phyloP scores from a whole-genome alignment of 78 protist species.

The Diacronema lutheri region DNA sequence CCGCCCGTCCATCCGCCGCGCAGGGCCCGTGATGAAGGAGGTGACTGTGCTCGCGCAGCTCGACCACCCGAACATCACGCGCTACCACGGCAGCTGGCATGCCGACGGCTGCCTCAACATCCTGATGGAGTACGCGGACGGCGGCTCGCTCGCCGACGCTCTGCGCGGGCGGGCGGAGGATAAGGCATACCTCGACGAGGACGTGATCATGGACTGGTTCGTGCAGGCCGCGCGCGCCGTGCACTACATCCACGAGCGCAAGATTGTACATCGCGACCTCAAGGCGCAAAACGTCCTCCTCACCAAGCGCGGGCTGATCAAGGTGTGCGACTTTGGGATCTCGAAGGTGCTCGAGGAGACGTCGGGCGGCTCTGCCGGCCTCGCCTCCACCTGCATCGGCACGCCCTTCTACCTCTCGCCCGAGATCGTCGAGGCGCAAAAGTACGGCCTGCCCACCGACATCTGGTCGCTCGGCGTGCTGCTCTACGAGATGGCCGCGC shows the following conservation, averaged over 20 bases:
- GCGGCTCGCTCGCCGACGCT: constrained; percentile 41
- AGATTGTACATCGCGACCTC: constrained; percentile 54
- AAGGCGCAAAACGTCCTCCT: constrained; percentile 12
- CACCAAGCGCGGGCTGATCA: not conserved
- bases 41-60: not conserved
- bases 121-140: constrained; percentile 34
- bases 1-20: too few species aligned
- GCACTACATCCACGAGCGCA: constrained; percentile 23
- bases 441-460: constrained; percentile 35
- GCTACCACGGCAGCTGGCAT: not conserved
- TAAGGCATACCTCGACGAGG: not conserved
- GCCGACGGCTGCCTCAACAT: not conserved
- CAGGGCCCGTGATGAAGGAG: not conserved
- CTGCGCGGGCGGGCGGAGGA: not conserved
- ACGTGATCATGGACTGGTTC: not conserved
- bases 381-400: constrained; percentile 47
- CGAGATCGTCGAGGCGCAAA: constrained; percentile 37
- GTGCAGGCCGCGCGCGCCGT: constrained; percentile 29
- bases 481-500: constrained; percentile 21
- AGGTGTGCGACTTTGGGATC: constrained; percentile 56
- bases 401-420: constrained; percentile 67
- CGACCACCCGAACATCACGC: not conserved
- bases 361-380: not conserved
- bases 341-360: constrained; percentile 13
- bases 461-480: constrained; percentile 46